Conservation (phyloP, 148 eudicot genomes). For the Rhododendron mucronatum region DNA sequence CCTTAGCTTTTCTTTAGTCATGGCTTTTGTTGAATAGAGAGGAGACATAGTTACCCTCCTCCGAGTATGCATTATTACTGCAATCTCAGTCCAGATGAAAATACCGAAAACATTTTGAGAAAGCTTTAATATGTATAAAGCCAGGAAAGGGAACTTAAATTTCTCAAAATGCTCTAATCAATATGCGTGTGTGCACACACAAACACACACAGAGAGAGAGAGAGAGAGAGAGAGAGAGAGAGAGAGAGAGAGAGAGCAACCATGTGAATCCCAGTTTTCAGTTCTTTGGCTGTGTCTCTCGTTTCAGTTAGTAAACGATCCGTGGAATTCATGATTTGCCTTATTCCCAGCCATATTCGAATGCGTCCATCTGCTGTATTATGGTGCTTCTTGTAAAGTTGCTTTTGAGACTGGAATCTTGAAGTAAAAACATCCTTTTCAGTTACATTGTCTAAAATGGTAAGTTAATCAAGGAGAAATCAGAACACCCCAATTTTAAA, state of each 20-base stretch:
- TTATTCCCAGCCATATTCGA: constrained; percentile 80
- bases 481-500: not conserved
- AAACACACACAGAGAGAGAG: not conserved
- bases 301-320: constrained; percentile 73
- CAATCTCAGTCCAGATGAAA: not conserved
- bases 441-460: not conserved
- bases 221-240: not conserved
- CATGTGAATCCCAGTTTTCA: constrained; percentile 93
- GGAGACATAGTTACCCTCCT: not conserved
- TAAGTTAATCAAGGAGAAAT: not conserved
- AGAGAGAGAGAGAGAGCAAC: constrained; percentile 28
- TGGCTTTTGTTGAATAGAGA: not conserved
- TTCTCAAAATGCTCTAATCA: not conserved
- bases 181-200: not conserved
- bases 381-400: constrained; percentile 64
- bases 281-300: constrained; percentile 55
- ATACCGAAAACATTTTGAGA: not conserved
- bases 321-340: constrained; percentile 91
- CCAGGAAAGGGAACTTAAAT: not conserved
- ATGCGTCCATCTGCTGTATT: constrained; percentile 81
- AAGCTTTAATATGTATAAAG: not conserved
- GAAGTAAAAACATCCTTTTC: constrained; percentile 23
- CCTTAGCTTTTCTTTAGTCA: not conserved
- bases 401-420: constrained; percentile 61
- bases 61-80: not conserved